Evolutionary conservation across 352 stramenopile genomes (phyloP).

Genomic region (Phytophthora pistaciae): DNA sequence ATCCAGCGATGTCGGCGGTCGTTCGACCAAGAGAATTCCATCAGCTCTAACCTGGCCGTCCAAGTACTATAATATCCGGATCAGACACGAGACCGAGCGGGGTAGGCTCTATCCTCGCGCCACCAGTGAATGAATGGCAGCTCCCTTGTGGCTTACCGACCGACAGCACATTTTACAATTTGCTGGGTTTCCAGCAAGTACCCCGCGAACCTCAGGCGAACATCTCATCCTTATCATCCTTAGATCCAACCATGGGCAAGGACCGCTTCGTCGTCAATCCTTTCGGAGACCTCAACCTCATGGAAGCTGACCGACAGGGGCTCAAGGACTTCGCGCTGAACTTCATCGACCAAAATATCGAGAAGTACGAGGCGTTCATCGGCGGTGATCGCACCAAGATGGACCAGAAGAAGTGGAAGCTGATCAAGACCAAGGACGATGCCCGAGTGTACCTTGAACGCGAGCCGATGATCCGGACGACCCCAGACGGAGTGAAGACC

Average conservation of each 20-base stretch:
- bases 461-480: conserved; percentile 15
- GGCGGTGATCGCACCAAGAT: conserved; percentile 22
- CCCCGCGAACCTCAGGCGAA: not conserved
- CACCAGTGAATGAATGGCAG: conserved; percentile 1
- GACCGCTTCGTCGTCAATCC: conserved; percentile 44
- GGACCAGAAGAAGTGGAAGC: conserved; percentile 45
- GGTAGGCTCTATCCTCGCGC: not conserved
- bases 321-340: conserved; percentile 36
- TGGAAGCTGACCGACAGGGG: conserved; percentile 16
- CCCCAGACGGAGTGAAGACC: conserved; percentile 3
- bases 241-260: conserved; percentile 28
- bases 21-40: not conserved
- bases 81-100: conserved; percentile 11
- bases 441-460: conserved; percentile 40
- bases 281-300: conserved; percentile 32
- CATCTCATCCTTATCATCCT: too few relatives aligned
- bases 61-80: conserved; percentile 3
- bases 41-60: not conserved
- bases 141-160: not conserved
- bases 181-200: conserved; percentile 24
- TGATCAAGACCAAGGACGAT: conserved; percentile 40
- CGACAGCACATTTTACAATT: not conserved
- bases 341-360: conserved; percentile 39
- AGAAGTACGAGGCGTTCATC: conserved; percentile 53
- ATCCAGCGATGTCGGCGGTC: not conserved